Percentiles rank a stretch among this genome's conserved stretches.
phyloP scores from a whole-genome alignment of 2,329 filamentous ascomycete species.

The Thelonectria rubi region DNA sequence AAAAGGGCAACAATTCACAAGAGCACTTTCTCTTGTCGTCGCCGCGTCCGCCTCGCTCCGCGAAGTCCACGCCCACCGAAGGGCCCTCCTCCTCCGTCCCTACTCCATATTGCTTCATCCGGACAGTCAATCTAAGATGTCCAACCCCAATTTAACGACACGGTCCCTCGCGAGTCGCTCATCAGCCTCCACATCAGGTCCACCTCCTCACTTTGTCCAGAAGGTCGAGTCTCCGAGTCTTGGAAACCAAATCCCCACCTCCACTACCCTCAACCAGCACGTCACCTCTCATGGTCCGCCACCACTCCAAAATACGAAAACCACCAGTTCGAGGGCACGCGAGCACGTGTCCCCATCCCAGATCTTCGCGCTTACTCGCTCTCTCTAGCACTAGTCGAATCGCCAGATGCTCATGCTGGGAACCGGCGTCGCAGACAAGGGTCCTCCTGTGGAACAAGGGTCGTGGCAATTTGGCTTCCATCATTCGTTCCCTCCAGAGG shows the following conservation, averaged over 20 bases:
- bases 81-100: neutral
- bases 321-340: conserved; percentile 34
- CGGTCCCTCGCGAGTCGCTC: conserved; percentile 21
- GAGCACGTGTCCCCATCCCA: conserved; percentile 38
- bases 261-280: conserved; percentile 16
- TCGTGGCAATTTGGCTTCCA: conserved; percentile 26
- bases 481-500: conserved; percentile 30
- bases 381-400: conserved; percentile 7
- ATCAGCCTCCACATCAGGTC: conserved; percentile 28
- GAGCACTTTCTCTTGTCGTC: conserved; percentile 10
- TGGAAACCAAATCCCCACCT: conserved; percentile 16
- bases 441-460: conserved; percentile 16
- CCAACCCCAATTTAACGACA: conserved; percentile 12
- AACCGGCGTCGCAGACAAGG: conserved; percentile 12
- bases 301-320: conserved; percentile 23
- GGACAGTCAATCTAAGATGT: conserved; percentile 8
- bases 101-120: neutral
- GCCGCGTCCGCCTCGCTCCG: neutral
- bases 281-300: conserved; percentile 19
- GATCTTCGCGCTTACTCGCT: conserved; percentile 22
- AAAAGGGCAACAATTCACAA: conserved; percentile 2
- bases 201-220: conserved; percentile 12
- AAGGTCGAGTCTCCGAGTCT: neutral
- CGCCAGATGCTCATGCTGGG: conserved; percentile 14
- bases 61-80: neutral